Base-by-base conservation (phyloP, 2,329 filamentous ascomycete genomes). In the Ascochyta rabiei region DNA sequence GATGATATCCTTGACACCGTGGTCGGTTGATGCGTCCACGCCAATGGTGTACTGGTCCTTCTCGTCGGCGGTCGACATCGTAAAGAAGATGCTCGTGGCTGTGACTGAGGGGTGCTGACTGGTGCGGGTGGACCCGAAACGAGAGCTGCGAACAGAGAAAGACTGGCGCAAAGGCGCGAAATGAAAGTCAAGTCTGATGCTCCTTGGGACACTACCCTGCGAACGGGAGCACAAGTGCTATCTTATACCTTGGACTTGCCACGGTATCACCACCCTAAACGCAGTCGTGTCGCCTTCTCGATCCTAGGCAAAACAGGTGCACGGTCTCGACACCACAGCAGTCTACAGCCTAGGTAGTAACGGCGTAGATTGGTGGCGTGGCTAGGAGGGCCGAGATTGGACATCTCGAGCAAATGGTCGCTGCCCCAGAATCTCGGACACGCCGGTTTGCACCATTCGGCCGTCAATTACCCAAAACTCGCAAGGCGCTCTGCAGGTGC, bases 41-140 rank as follows among this genome's bases (percentile, higher is more conserved):
- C 54, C 61, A 34, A 70, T 53, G 40, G 58, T 53, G 49, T 68
- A 70, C 9, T 68, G 61, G 35, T 57, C 50, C 56, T 74, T 72
- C 53, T 72, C 68, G 40, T 68, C 62, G 41, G 54, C 52, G 46
- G 53, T 57, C 46, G 65, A 60, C 67, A 72, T 72, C 9, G 45
- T 64, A 50, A n/a, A 33, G 37, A 21, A 37, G 19, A 26, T 16
- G 24, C 15, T 9, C 9, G 37, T 13, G 18, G 35, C 23, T 46
- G 21, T 40, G 40, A 43, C 18, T 33, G 31, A 52, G 19, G 33
- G 39, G 18, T 35, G 30, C 43, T 44, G 53, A 49, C n/a, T 18
- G 39, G 43, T 44, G 39, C 21, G 38, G 43, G 48, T 42, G 35
- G 37, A 49, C 57, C 53, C 35, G 18, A n/a, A 33, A 46, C 12